These are phyloP conservation scores for Xylaria nigripes DNA, from an alignment of 495 filamentous ascomycete species.

Conservation along the genomic window DNA sequence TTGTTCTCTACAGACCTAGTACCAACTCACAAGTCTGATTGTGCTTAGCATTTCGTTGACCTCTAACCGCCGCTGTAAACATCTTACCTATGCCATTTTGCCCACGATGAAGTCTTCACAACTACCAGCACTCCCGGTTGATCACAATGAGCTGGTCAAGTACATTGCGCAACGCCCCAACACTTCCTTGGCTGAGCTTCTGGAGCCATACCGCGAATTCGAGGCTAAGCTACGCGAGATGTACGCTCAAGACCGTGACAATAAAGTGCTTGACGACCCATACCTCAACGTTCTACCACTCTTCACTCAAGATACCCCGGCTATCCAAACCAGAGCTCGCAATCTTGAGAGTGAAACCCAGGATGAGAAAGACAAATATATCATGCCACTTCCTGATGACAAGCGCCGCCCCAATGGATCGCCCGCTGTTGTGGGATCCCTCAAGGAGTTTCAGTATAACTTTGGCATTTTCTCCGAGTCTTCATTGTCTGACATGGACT, in stretches of 20 bases:
- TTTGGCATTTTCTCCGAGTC: conserved; percentile 72
- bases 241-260: conserved; percentile 60
- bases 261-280: conserved; percentile 50
- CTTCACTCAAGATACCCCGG: conserved; percentile 48
- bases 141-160: conserved; percentile 35
- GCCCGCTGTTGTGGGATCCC: conserved; percentile 52
- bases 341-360: conserved; percentile 49
- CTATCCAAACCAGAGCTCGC: conserved; percentile 55
- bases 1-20: too few relatives aligned
- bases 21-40: too few relatives aligned
- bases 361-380: conserved; percentile 55
- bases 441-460: conserved; percentile 66
- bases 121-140: conserved; percentile 38
- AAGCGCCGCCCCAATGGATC: conserved; percentile 52
- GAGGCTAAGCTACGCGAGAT: conserved; percentile 60
- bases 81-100: neutral
- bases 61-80: neutral
- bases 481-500: conserved; percentile 54
- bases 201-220: conserved; percentile 60
- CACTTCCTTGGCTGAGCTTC: conserved; percentile 46
- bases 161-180: conserved; percentile 44
- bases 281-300: conserved; percentile 62
- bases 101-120: conserved; percentile 27
- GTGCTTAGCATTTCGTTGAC: too few relatives aligned
- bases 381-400: conserved; percentile 56